Percentiles rank a stretch among this genome's conserved stretches.
These are phyloP conservation scores for Auricularia sp. DNA, from an alignment of 768 basidiomycete species.

Conservation along the genomic window DNA sequence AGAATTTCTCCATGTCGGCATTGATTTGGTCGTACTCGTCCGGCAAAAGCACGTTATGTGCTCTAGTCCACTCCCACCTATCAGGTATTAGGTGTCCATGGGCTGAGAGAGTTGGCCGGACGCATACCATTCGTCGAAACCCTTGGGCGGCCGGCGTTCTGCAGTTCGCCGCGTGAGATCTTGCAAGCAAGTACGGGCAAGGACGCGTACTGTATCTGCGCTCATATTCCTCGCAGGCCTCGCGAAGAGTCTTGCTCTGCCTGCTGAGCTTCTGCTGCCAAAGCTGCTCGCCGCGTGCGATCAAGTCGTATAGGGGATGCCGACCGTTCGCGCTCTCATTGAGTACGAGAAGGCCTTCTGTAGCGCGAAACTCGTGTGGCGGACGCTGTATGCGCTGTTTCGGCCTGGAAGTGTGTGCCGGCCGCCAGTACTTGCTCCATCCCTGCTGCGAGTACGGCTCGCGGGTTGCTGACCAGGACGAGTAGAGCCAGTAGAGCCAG, in stretches of 20 bases:
- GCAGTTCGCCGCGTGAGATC: background rate
- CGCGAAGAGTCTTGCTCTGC: constrained; percentile 27
- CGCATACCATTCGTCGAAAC: constrained; percentile 35
- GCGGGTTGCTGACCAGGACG: background rate
- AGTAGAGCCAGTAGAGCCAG: background rate
- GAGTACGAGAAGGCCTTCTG: constrained; percentile 24
- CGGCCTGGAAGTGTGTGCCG: background rate
- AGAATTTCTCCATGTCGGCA: constrained; percentile 33
- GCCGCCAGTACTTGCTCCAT: too few relatives aligned
- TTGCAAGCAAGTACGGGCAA: background rate
- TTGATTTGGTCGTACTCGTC: constrained; percentile 48
- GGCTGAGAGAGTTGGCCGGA: background rate
- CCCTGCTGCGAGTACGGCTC: too few relatives aligned
- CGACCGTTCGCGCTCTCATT: constrained; percentile 20
- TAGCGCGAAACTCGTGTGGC: constrained; percentile 14
- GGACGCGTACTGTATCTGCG: constrained; percentile 17
- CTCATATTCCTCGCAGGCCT: constrained; percentile 30
- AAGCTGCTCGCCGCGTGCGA: constrained; percentile 23
- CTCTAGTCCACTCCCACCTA: constrained; percentile 37
- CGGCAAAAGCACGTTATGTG: constrained; percentile 36
- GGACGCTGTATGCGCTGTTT: background rate
- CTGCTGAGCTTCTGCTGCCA: constrained; percentile 28
- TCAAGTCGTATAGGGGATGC: constrained; percentile 38
- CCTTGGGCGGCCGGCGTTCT: constrained; percentile 27
- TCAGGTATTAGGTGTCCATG: background rate